Evolutionary conservation across 2,329 filamentous ascomycete species (phyloP).

Genomic region (Trematosphaeria pertusa): DNA sequence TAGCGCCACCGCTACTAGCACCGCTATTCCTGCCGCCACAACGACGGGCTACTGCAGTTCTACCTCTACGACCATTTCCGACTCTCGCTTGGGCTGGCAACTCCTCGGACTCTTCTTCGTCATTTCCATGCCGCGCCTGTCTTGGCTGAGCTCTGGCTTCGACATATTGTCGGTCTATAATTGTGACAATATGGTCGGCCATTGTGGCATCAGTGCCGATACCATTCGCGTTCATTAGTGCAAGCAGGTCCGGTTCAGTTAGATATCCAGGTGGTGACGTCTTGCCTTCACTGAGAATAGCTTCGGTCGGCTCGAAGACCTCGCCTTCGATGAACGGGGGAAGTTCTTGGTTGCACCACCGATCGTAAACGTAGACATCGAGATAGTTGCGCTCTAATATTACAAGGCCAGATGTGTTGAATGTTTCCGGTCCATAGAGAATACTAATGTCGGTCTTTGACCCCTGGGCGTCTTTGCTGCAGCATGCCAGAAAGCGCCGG

Average conservation of each 20-base stretch:
- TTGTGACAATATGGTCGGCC: slow-evolving; percentile 94
- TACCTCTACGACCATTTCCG: no score
- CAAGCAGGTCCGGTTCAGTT: slow-evolving; percentile 90
- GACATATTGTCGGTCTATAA: slow-evolving; percentile 85
- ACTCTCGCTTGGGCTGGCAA: slow-evolving; percentile 12
- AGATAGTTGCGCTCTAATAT: slow-evolving; percentile 88
- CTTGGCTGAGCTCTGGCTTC: slow-evolving; percentile 61
- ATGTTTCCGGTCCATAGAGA: slow-evolving; percentile 78
- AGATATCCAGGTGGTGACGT: slow-evolving; percentile 81
- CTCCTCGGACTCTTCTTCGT: no score
- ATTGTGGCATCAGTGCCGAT: slow-evolving; percentile 97
- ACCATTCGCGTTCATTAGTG: slow-evolving; percentile 93
- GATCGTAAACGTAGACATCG: slow-evolving; percentile 91
- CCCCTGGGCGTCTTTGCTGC: slow-evolving; percentile 87
- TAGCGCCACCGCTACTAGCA: slow-evolving; percentile 44
- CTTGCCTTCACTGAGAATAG: slow-evolving; percentile 85
- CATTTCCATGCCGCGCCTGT: slow-evolving; percentile 48
- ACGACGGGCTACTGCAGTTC: slow-evolving; percentile 9
- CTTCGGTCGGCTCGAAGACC: slow-evolving; percentile 82
- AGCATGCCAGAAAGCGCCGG: slow-evolving; percentile 88
- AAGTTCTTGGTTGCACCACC: slow-evolving; percentile 83
- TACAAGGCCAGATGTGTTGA: slow-evolving; percentile 78
- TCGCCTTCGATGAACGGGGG: slow-evolving; percentile 79
- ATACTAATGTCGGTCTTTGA: slow-evolving; percentile 82
- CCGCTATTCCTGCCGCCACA: slow-evolving; percentile 48